These are phyloP conservation scores for Trypanosoma congolense DNA, from an alignment of 208 protist species.

Conservation along the genomic window DNA sequence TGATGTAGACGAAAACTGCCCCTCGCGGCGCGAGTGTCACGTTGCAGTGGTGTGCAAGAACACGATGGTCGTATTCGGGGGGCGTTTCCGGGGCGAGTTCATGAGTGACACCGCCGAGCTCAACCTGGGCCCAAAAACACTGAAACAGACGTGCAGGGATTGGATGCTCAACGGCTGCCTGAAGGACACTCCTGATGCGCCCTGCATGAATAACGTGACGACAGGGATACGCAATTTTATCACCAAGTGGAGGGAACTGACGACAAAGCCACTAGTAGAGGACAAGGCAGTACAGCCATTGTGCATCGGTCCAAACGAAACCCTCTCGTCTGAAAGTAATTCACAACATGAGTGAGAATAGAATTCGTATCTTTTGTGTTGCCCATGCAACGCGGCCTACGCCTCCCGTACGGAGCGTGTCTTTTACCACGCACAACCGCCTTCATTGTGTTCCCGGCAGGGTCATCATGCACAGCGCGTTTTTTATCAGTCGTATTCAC, in stretches of 20 bases:
- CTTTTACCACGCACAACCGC: no score
- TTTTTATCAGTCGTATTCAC: no score
- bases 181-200: conserved; percentile 5
- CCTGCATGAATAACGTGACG: conserved; percentile 26
- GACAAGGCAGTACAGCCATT: conserved; percentile 9
- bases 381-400: no score
- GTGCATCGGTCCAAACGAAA: conserved; percentile 14
- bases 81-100: conserved; percentile 80
- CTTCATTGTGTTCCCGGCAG: no score
- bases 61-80: conserved; percentile 87
- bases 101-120: conserved; percentile 83
- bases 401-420: no score
- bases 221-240: conserved; percentile 31
- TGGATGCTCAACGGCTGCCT: conserved; percentile 38
- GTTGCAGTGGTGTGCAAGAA: conserved; percentile 78
- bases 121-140: conserved; percentile 54
- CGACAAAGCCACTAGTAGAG: conserved; percentile 9
- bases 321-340: conserved; percentile 22
- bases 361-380: no score
- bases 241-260: conserved; percentile 14
- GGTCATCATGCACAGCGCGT: no score
- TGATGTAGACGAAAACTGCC: conserved; percentile 62
- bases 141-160: conserved; percentile 45
- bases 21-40: conserved; percentile 80
- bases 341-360: conserved; percentile 20